These are phyloP conservation scores for Moniliophthora roreri DNA, from an alignment of 1,284 basidiomycete genomes.

Conservation along the genomic window DNA sequence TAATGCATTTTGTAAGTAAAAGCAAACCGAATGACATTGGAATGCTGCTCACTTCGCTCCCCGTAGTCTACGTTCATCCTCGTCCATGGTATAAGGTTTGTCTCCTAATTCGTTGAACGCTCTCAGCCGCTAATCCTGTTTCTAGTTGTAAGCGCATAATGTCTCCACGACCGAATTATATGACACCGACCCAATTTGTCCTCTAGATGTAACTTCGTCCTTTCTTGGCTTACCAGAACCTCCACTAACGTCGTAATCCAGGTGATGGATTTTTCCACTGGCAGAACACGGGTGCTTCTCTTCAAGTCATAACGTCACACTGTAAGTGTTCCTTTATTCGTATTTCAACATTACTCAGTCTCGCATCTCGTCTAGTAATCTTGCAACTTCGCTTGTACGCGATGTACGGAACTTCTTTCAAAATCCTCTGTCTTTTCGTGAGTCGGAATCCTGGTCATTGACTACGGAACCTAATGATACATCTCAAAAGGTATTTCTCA, in stretches of 20 bases:
- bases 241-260: neutral
- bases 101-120: neutral
- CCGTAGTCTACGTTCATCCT: neutral
- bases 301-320: conserved; percentile 13
- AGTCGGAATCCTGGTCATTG: neutral
- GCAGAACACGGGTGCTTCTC: conserved; percentile 14
- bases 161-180: too few relatives aligned
- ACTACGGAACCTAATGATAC: neutral
- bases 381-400: conserved; percentile 11
- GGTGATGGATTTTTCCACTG: conserved; percentile 9
- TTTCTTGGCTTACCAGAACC: too few relatives aligned
- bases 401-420: conserved; percentile 9
- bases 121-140: neutral
- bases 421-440: conserved; percentile 5
- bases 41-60: too few relatives aligned
- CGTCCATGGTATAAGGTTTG: neutral
- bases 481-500: neutral
- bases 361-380: conserved; percentile 6
- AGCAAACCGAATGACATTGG: too few relatives aligned
- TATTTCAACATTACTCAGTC: neutral
- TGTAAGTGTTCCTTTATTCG: neutral
- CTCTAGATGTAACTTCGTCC: neutral
- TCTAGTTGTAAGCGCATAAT: neutral
- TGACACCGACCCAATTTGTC: neutral
- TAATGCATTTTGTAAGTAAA: neutral